Evolutionary conservation across 257 asterid genomes (phyloP).

Genomic region (Solanum dulcamara): DNA sequence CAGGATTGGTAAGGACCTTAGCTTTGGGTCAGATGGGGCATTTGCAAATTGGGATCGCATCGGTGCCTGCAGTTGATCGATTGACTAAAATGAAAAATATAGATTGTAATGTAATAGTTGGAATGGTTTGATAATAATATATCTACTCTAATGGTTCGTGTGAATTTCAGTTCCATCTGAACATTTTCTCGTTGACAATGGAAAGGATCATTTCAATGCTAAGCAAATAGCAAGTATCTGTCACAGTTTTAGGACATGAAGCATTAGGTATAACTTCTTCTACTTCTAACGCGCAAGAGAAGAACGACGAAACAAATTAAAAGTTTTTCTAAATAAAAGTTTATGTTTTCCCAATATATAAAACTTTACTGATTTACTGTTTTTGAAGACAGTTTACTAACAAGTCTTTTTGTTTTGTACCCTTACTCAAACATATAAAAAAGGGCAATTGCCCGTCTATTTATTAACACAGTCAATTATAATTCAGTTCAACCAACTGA

Average conservation of each 20-base stretch:
- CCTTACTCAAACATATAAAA: not conserved
- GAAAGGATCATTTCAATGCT: not conserved
- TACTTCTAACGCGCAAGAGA: not conserved
- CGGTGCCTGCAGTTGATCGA: not conserved
- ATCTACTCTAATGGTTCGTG: not conserved
- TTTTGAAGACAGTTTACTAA: no score
- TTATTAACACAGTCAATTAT: not conserved
- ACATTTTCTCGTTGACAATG: not conserved
- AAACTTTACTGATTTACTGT: no score
- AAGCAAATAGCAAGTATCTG: not conserved
- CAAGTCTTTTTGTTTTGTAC: no score
- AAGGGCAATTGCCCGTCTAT: not conserved
- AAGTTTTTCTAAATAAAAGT: no score
- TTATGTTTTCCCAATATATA: no score
- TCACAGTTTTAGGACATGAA: not conserved
- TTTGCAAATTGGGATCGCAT: not conserved
- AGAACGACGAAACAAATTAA: not conserved
- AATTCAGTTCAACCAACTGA: not conserved
- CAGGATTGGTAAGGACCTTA: slow-evolving; percentile 28
- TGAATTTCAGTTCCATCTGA: not conserved
- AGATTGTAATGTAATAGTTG: not conserved
- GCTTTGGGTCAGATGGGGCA: slow-evolving; percentile 13
- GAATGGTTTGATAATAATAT: not conserved
- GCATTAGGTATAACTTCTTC: not conserved
- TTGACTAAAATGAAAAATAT: not conserved